Percentiles rank a stretch among this genome's conserved stretches.
Evolutionary conservation across 2,329 filamentous ascomycete genomes (phyloP).

Genomic region (Botrytis hyacinthi): DNA sequence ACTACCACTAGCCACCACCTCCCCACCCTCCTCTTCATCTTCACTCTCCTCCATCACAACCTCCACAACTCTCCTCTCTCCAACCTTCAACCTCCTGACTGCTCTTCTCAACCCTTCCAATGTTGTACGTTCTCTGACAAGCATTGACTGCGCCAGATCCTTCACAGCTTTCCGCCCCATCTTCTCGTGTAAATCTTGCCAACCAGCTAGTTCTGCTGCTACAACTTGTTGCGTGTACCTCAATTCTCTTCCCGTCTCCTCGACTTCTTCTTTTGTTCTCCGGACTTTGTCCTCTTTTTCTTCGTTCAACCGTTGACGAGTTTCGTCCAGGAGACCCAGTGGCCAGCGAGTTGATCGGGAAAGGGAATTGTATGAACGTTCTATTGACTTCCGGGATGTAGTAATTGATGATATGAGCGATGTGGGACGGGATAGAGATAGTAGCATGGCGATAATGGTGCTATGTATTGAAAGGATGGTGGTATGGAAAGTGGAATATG

Average conservation of each 20-base stretch:
- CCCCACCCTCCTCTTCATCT: background rate
- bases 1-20: constrained; percentile 1
- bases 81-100: constrained; percentile 49
- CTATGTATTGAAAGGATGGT: constrained; percentile 77
- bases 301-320: constrained; percentile 74
- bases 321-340: constrained; percentile 80
- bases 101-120: constrained; percentile 79
- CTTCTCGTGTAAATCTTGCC: constrained; percentile 84
- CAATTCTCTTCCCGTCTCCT: constrained; percentile 75
- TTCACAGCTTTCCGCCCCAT: constrained; percentile 72
- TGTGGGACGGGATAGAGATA: constrained; percentile 74
- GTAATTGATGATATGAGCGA: constrained; percentile 74
- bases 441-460: constrained; percentile 78
- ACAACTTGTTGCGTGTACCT: constrained; percentile 92
- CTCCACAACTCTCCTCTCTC: background rate
- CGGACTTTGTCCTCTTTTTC: constrained; percentile 80
- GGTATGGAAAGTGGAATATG: constrained; percentile 70
- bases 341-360: constrained; percentile 77
- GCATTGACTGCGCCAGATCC: constrained; percentile 73
- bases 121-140: constrained; percentile 76
- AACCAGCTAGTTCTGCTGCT: constrained; percentile 84
- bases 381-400: constrained; percentile 70
- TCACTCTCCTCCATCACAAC: background rate
- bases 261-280: constrained; percentile 66
- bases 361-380: constrained; percentile 73